Conservation (phyloP, 2,329 filamentous ascomycete species). For the Parastagonospora avenae region DNA sequence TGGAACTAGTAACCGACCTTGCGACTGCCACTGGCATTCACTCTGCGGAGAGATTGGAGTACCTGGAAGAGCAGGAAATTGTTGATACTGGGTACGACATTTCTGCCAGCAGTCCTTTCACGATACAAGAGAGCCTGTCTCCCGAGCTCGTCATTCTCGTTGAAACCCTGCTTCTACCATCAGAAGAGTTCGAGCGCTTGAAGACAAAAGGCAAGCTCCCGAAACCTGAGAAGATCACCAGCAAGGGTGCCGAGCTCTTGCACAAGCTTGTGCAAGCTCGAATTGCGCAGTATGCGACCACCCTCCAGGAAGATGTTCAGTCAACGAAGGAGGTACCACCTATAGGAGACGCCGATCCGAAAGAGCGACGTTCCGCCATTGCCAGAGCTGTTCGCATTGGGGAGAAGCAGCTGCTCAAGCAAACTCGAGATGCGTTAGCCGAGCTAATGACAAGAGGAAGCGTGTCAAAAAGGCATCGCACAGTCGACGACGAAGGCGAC, state of each 20-base stretch:
- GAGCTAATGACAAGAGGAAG: constrained; percentile 37
- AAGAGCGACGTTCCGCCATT: constrained; percentile 55
- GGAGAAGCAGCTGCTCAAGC: constrained; percentile 70
- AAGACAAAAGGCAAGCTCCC: constrained; percentile 50
- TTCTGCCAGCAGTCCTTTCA: constrained; percentile 37
- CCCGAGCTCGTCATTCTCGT: constrained; percentile 52
- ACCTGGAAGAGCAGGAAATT: constrained; percentile 67
- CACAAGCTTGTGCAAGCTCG: constrained; percentile 47
- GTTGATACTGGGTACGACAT: constrained; percentile 76
- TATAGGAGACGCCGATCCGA: constrained; percentile 12
- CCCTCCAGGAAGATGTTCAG: constrained; percentile 58
- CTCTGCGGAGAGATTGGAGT: constrained; percentile 45
- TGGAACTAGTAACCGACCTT: constrained; percentile 57
- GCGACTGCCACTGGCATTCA: constrained; percentile 15
- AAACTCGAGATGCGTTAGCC: constrained; percentile 51
- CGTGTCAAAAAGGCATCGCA: constrained; percentile 30
- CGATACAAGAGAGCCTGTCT: constrained; percentile 44
- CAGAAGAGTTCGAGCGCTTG: constrained; percentile 49
- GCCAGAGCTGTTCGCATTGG: constrained; percentile 71
- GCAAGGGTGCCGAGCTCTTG: constrained; percentile 48
- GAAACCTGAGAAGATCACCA: constrained; percentile 49
- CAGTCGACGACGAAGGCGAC: constrained; percentile 32
- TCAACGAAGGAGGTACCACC: constrained; percentile 49
- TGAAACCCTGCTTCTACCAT: constrained; percentile 51
- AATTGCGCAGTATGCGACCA: constrained; percentile 58